phyloP scores from a whole-genome alignment of 495 filamentous ascomycete genomes.

The Penicillium odoratum region DNA sequence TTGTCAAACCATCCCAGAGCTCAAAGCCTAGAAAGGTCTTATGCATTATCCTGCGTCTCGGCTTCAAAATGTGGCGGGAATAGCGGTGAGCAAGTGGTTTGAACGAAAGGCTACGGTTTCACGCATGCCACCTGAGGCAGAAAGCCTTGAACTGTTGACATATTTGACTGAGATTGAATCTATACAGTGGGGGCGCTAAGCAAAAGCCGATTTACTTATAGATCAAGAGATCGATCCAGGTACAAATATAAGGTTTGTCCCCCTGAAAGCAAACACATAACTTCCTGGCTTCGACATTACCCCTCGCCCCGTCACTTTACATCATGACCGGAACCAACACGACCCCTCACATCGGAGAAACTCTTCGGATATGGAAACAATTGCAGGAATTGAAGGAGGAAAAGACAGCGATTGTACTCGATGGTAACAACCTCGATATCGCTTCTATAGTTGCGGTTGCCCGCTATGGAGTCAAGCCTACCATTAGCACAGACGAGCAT shows the following conservation, averaged over 20 bases:
- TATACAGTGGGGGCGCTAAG: neutral
- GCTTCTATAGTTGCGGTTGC: slow-evolving; percentile 19
- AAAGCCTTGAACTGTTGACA: neutral
- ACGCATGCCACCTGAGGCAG: neutral
- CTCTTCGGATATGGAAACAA: slow-evolving; percentile 6
- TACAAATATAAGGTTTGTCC: neutral
- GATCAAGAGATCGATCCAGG: neutral
- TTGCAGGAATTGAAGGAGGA: slow-evolving; percentile 8
- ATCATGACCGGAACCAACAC: slow-evolving; percentile 4
- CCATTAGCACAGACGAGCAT: slow-evolving; percentile 12
- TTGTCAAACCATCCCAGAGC: neutral
- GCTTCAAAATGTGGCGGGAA: neutral
- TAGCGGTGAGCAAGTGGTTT: neutral
- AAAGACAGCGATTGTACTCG: slow-evolving; percentile 13
- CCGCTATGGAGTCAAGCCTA: slow-evolving; percentile 14
- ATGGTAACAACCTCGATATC: slow-evolving; percentile 20
- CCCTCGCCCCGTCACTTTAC: neutral
- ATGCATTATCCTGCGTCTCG: neutral
- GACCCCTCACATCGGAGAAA: slow-evolving; percentile 3
- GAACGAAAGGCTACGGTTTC: too few species aligned
- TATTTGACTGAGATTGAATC: neutral
- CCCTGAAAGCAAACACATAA: neutral
- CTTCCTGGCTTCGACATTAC: neutral
- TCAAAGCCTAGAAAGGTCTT: neutral
- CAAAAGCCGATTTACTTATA: neutral